A percentile compares a stretch with the other conserved stretches of the same genome.
phyloP scores from a whole-genome alignment of 2,329 filamentous ascomycete species.

The Dactylellina haptotyla region DNA sequence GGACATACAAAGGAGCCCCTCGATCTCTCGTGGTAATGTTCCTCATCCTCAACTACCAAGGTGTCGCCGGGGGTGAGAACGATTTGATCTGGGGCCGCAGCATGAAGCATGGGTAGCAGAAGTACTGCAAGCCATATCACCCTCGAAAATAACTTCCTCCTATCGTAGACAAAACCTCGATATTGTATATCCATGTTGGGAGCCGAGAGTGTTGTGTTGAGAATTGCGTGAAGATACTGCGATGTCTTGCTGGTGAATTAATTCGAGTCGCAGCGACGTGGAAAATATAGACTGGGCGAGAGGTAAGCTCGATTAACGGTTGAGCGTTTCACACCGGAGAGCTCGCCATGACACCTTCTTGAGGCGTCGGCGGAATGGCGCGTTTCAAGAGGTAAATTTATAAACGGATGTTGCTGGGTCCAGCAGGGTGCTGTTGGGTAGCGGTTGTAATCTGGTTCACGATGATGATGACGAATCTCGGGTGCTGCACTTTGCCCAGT shows the following conservation, averaged over 20 bases:
- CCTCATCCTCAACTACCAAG: neutral
- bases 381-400: too few relatives aligned
- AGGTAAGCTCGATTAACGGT: too few relatives aligned
- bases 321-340: too few relatives aligned
- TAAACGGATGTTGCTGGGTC: too few relatives aligned
- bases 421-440: too few relatives aligned
- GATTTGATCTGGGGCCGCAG: slow-evolving; percentile 8
- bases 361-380: too few relatives aligned
- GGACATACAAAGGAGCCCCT: slow-evolving; percentile 30
- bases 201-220: too few relatives aligned
- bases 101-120: slow-evolving; percentile 7
- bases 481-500: neutral
- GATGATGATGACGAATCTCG: neutral
- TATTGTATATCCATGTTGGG: neutral
- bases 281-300: too few relatives aligned
- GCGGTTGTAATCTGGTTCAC: neutral
- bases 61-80: slow-evolving; percentile 3
- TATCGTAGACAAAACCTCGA: slow-evolving; percentile 18
- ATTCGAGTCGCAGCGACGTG: too few relatives aligned
- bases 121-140: neutral
- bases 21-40: neutral
- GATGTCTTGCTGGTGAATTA: too few relatives aligned
- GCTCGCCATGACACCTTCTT: too few relatives aligned
- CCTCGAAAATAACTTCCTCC: slow-evolving; percentile 40
- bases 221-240: too few relatives aligned